phyloP scores from a whole-genome alignment of 768 basidiomycete genomes.

The Amanita rimosa region DNA sequence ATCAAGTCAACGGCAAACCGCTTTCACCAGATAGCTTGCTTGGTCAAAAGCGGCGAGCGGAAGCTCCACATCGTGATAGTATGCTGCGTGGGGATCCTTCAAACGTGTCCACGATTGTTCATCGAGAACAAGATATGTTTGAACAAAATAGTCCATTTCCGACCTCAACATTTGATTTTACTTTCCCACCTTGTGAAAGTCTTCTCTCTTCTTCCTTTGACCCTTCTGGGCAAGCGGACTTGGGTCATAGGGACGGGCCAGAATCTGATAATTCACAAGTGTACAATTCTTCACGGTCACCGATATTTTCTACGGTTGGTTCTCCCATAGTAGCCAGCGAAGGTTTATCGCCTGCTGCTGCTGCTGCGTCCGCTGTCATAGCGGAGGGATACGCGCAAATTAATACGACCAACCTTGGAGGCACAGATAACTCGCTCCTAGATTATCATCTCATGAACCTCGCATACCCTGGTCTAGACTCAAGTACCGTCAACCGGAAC shows the following conservation, averaged over 20 bases:
- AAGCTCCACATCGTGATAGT: slow-evolving; percentile 71
- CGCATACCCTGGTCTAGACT: slow-evolving; percentile 46
- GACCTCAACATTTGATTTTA: slow-evolving; percentile 60
- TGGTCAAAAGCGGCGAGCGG: slow-evolving; percentile 73
- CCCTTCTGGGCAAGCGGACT: slow-evolving; percentile 10
- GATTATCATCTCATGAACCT: slow-evolving; percentile 63
- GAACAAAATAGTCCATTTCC: slow-evolving; percentile 46
- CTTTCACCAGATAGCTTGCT: slow-evolving; percentile 49
- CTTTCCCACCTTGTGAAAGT: slow-evolving; percentile 53
- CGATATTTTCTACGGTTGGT: slow-evolving; percentile 14
- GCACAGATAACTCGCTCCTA: slow-evolving; percentile 42
- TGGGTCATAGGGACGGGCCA: slow-evolving; percentile 8
- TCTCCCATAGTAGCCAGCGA: slow-evolving; percentile 20
- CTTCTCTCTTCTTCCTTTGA: slow-evolving; percentile 30
- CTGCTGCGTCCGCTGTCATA: slow-evolving; percentile 57
- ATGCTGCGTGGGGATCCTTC: slow-evolving; percentile 72
- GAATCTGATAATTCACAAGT: slow-evolving; percentile 6
- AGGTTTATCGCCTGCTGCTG: slow-evolving; percentile 53
- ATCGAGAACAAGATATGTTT: slow-evolving; percentile 24
- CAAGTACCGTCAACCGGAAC: slow-evolving; percentile 26
- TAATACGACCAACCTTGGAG: slow-evolving; percentile 37
- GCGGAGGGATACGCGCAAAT: slow-evolving; percentile 65
- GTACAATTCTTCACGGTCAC: slow-evolving; percentile 18
- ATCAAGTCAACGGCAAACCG: slow-evolving; percentile 75
- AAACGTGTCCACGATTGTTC: slow-evolving; percentile 20